Conservation (phyloP, 176 grass and related monocot genomes). For the Olyra latifolia region DNA sequence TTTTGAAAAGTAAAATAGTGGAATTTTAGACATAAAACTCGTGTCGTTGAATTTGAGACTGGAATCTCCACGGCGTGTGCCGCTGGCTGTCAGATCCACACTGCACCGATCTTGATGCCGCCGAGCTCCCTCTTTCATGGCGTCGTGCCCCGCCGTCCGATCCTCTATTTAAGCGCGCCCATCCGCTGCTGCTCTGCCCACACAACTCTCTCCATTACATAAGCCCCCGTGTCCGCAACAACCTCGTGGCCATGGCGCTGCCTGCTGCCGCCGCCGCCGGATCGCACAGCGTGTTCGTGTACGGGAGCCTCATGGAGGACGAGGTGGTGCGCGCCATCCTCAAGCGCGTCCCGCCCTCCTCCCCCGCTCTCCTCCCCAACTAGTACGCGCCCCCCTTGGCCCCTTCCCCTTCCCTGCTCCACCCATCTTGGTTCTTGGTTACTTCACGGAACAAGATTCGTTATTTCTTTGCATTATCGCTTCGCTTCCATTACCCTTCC, state of each 20-base stretch:
- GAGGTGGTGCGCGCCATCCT: constrained; percentile 74
- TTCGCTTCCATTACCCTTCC: not conserved
- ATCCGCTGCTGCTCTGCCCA: not conserved
- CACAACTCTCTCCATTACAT: not conserved
- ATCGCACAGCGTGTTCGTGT: constrained; percentile 78
- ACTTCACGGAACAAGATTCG: not conserved
- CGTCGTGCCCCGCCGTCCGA: not conserved
- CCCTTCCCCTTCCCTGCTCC: not conserved
- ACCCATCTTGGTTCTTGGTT: not conserved
- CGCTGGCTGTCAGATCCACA: not conserved
- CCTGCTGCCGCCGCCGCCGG: constrained; percentile 14
- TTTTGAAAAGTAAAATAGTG: not conserved
- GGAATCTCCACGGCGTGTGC: not conserved
- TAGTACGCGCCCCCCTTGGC: constrained; percentile 20
- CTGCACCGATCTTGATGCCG: not conserved
- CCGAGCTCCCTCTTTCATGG: no score
- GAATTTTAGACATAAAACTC: not conserved
- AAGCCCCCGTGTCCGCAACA: no score
- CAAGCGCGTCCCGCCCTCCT: constrained; percentile 74
- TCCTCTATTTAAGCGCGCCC: not conserved
- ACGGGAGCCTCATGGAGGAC: constrained; percentile 83
- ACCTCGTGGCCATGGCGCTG: constrained; percentile 48
- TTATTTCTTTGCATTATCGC: not conserved
- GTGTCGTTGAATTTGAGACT: not conserved
- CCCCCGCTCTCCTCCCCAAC: constrained; percentile 57